Percentiles rank a stretch among this genome's conserved stretches.
These are phyloP conservation scores for Apium graveolens DNA, from an alignment of 129 eudicot genomes.

Conservation along the genomic window DNA sequence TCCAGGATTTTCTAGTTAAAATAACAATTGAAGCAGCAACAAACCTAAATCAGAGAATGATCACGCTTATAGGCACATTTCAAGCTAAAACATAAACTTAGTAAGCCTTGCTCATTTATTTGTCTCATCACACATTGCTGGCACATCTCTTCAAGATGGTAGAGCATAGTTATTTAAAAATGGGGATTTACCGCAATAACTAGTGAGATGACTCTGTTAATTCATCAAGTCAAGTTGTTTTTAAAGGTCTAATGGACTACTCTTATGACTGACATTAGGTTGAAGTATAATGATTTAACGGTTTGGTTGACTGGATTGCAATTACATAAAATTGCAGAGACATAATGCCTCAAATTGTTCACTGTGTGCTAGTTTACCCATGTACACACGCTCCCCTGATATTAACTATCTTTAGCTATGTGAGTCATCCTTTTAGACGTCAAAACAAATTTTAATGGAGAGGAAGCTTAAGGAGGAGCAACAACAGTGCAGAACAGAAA, in stretches of 20 bases:
- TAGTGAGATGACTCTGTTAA: not conserved
- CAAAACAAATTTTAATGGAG: not conserved
- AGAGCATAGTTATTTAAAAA: not conserved
- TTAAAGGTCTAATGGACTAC: not conserved
- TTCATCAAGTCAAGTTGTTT: not conserved
- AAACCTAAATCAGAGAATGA: not conserved
- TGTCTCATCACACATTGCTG: not conserved
- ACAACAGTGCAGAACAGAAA: not conserved
- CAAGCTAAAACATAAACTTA: not conserved
- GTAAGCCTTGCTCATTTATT: not conserved
- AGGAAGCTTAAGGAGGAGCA: not conserved
- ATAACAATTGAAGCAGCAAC: not conserved
- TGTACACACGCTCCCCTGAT: not conserved
- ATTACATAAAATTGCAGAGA: too few relatives aligned
- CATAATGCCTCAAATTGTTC: not conserved
- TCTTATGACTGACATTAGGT: not conserved
- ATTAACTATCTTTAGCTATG: not conserved
- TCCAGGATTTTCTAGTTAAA: not conserved
- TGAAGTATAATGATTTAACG: not conserved
- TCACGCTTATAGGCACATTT: not conserved
- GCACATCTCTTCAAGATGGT: not conserved
- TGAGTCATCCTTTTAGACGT: not conserved
- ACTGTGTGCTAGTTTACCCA: not conserved
- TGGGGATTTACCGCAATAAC: not conserved
- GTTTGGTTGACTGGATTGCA: not conserved